Conservation (phyloP, 2,329 filamentous ascomycete genomes). For the Cercospora zeina region DNA sequence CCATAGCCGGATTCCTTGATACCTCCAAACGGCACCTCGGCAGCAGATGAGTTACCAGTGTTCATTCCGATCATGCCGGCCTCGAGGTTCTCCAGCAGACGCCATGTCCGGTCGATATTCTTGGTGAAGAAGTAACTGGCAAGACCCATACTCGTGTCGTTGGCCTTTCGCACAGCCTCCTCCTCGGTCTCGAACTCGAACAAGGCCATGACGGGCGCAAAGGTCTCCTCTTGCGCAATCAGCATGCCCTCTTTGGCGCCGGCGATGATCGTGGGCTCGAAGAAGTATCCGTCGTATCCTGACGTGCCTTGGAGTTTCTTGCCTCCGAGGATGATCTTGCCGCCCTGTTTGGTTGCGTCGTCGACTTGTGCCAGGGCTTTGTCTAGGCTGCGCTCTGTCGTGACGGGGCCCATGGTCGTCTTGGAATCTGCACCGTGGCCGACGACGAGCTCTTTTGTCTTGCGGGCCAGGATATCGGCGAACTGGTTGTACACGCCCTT, state of each 20-base stretch:
- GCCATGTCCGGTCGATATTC: slow-evolving; percentile 65
- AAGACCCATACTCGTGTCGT: slow-evolving; percentile 63
- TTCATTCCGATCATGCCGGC: slow-evolving; percentile 66
- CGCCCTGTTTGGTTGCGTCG: slow-evolving; percentile 63
- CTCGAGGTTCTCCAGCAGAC: slow-evolving; percentile 66
- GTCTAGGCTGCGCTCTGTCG: slow-evolving; percentile 56
- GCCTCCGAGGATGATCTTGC: slow-evolving; percentile 63
- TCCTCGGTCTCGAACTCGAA: slow-evolving; percentile 67
- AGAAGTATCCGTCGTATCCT: slow-evolving; percentile 62
- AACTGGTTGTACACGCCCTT: slow-evolving; percentile 63
- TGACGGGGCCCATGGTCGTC: slow-evolving; percentile 63
- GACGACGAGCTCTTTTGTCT: slow-evolving; percentile 57
- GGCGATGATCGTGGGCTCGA: slow-evolving; percentile 66
- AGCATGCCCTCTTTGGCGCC: slow-evolving; percentile 61
- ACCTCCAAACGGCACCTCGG: slow-evolving; percentile 66
- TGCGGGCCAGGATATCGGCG: slow-evolving; percentile 55
- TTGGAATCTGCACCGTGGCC: slow-evolving; percentile 61
- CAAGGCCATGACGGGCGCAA: slow-evolving; percentile 64
- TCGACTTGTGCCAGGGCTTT: slow-evolving; percentile 60
- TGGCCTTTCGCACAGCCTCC: slow-evolving; percentile 60
- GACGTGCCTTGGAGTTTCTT: slow-evolving; percentile 47
- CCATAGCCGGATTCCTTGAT: slow-evolving; percentile 69
- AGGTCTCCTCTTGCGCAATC: slow-evolving; percentile 61
- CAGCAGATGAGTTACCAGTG: slow-evolving; percentile 62
- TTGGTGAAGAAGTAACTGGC: slow-evolving; percentile 70